Conservation (phyloP, 768 basidiomycete genomes). For the Piloderma croceum region DNA sequence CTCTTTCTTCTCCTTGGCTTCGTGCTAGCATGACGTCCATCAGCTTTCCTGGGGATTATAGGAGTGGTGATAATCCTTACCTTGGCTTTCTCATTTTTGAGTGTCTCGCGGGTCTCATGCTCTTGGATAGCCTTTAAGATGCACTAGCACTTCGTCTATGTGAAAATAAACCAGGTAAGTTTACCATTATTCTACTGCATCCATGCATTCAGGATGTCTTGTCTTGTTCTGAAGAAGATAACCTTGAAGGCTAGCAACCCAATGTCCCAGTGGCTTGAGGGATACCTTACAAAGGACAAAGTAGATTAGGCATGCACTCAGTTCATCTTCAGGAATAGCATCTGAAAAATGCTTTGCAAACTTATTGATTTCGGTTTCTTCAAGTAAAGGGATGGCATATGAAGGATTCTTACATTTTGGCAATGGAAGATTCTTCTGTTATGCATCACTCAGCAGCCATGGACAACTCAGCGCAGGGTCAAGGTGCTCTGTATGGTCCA, state of each 20-base stretch:
- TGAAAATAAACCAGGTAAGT: slow-evolving; percentile 8
- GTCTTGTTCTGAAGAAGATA: slow-evolving; percentile 88
- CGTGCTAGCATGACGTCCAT: slow-evolving; percentile 51
- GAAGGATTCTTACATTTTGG: slow-evolving; percentile 56
- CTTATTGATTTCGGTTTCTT: slow-evolving; percentile 68
- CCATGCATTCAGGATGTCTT: slow-evolving; percentile 79
- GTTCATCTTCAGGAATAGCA: slow-evolving; percentile 79
- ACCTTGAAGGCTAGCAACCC: slow-evolving; percentile 83
- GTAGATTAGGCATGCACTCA: slow-evolving; percentile 67
- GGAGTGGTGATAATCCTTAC: slow-evolving; percentile 21
- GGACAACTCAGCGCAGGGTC: no score
- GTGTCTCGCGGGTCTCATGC: slow-evolving; percentile 75
- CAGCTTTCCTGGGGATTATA: not conserved
- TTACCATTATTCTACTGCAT: slow-evolving; percentile 71
- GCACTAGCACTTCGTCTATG: slow-evolving; percentile 8
- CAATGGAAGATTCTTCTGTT: slow-evolving; percentile 61
- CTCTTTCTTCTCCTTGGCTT: slow-evolving; percentile 77
- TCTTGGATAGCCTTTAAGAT: slow-evolving; percentile 56
- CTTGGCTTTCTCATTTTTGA: slow-evolving; percentile 70
- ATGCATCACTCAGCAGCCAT: no score
- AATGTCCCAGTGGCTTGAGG: slow-evolving; percentile 3
- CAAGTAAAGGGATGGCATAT: slow-evolving; percentile 61
- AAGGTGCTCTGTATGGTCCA: no score
- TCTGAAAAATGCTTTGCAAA: slow-evolving; percentile 81
- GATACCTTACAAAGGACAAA: slow-evolving; percentile 4